Conservation (phyloP, 805 yeast genomes). For the Nakazawaea wickerhamii region DNA sequence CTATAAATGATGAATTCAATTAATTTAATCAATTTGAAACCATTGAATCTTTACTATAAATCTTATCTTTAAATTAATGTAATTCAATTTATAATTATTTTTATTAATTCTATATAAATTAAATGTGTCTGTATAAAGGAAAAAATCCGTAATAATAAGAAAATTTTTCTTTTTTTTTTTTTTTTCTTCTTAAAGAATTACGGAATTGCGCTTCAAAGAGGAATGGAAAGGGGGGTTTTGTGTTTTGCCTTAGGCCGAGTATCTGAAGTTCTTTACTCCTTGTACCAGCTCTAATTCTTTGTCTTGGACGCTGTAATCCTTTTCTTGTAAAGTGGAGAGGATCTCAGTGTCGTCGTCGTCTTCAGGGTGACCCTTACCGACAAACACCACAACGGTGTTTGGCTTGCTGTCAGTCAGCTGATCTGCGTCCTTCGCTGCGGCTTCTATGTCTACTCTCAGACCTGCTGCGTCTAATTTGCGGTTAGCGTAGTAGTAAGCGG, state of each 20-base stretch:
- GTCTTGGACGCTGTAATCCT: constrained; percentile 4
- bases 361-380: constrained; percentile 7
- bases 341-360: constrained; percentile 1
- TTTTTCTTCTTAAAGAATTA: not conserved
- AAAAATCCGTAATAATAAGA: not conserved
- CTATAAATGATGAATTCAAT: too few relatives aligned
- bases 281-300: not conserved
- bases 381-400: constrained; percentile 5
- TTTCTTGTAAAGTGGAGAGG: not conserved
- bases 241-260: too few relatives aligned
- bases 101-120: too few relatives aligned
- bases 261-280: constrained; percentile 1
- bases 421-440: not conserved
- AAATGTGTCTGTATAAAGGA: not conserved
- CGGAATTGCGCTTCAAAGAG: not conserved
- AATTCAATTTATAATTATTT: too few relatives aligned
- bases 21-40: too few relatives aligned
- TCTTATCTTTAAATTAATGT: too few relatives aligned
- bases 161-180: not conserved
- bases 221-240: not conserved
- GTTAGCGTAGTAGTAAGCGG: not conserved
- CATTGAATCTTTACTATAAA: too few relatives aligned
- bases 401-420: too few relatives aligned
- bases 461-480: not conserved
- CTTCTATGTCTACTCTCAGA: not conserved